A percentile compares a stretch with the other conserved stretches of the same genome.
Conservation (phyloP, 2,329 filamentous ascomycete species). For the Myriangium duriaei region DNA sequence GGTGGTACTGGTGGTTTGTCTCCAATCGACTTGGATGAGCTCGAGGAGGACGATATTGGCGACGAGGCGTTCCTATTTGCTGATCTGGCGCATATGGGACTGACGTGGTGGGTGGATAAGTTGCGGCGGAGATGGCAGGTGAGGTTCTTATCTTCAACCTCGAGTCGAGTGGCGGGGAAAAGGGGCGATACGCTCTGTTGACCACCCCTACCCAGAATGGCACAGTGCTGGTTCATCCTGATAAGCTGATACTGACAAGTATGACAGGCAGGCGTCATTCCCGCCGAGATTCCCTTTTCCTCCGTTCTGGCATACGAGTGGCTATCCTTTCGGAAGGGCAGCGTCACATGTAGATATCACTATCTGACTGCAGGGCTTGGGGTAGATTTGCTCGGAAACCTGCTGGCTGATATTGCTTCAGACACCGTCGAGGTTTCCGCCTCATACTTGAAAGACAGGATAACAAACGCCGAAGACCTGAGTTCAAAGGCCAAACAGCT, state of each 20-base stretch:
- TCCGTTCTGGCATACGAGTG: background rate
- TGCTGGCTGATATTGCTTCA: conserved; percentile 2
- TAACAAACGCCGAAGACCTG: too few species aligned
- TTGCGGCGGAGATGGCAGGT: conserved; percentile 11
- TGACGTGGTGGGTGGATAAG: conserved; percentile 11
- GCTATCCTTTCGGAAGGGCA: background rate
- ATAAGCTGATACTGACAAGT: background rate
- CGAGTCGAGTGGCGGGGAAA: background rate
- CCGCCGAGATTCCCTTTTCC: background rate
- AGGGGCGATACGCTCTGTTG: too few species aligned
- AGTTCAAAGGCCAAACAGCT: too few species aligned
- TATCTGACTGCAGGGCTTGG: conserved; percentile 5
- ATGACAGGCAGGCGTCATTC: conserved; percentile 5
- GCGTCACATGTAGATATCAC: background rate
- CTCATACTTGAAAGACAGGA: background rate
- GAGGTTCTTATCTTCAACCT: too few species aligned
- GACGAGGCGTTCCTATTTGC: conserved; percentile 8
- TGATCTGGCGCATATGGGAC: conserved; percentile 2
- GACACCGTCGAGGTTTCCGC: background rate
- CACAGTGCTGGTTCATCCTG: background rate
- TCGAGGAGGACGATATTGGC: conserved; percentile 12
- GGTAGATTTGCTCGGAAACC: conserved; percentile 5
- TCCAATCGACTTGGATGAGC: conserved; percentile 3
- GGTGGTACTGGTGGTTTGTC: background rate
- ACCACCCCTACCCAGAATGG: too few species aligned